phyloP scores from a whole-genome alignment of 305 asterid genomes.

The Solanum hybrid region DNA sequence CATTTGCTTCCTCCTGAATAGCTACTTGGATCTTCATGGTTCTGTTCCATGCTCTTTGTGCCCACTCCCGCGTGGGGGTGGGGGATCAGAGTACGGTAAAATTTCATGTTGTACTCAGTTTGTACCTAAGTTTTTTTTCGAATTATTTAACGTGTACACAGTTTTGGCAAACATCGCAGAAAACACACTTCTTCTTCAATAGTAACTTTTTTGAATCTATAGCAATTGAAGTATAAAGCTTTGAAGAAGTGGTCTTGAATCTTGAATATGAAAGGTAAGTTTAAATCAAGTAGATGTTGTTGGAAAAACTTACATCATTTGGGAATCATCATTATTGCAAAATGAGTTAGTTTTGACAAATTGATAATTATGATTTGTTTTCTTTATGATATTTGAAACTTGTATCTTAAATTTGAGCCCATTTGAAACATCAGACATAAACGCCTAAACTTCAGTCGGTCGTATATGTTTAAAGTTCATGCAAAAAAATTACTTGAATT shows the following conservation, averaged over 20 bases:
- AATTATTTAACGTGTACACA: neutral
- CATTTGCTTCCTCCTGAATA: neutral
- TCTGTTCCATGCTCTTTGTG: neutral
- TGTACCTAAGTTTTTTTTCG: neutral
- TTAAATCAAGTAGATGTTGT: neutral
- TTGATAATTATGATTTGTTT: too few species aligned
- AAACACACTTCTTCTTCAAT: neutral
- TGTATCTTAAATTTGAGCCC: neutral
- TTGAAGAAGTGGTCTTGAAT: neutral
- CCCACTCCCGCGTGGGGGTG: neutral
- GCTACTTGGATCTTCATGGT: neutral
- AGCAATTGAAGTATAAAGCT: too few species aligned
- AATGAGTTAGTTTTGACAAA: neutral
- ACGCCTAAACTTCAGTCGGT: neutral
- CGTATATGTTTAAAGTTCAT: neutral
- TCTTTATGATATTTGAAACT: neutral
- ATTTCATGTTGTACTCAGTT: neutral
- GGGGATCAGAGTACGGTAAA: neutral
- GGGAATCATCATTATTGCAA: neutral
- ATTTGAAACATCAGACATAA: neutral
- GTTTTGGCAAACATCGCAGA: neutral
- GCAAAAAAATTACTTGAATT: neutral
- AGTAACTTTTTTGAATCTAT: neutral
- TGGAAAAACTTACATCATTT: neutral
- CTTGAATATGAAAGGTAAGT: neutral